Conservation (phyloP, 2,329 filamentous ascomycete species). For the Gnomoniopsis smithogilvyi region DNA sequence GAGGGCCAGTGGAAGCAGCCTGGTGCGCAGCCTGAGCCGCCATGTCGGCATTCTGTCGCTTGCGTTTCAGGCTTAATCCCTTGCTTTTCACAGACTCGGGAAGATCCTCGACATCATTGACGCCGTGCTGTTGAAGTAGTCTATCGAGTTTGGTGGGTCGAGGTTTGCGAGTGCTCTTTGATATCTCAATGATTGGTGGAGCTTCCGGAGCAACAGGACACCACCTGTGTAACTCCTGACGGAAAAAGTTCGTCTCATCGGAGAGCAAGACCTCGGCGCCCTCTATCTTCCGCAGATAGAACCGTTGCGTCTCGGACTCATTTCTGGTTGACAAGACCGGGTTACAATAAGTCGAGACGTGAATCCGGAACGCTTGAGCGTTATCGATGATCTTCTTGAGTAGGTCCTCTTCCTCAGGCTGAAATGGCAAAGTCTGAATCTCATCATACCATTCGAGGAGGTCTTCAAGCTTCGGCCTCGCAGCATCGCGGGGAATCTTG, state of each 20-base stretch:
- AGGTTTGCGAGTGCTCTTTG: slow-evolving; percentile 89
- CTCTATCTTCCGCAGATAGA: slow-evolving; percentile 95
- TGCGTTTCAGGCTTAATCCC: slow-evolving; percentile 68
- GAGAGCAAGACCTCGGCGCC: slow-evolving; percentile 90
- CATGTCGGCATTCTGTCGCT: slow-evolving; percentile 59
- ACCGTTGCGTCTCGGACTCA: slow-evolving; percentile 85
- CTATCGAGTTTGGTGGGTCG: slow-evolving; percentile 96
- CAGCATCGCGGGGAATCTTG: slow-evolving; percentile 93
- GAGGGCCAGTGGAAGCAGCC: slow-evolving; percentile 18
- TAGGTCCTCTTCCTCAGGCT: slow-evolving; percentile 89
- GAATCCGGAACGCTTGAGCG: slow-evolving; percentile 79
- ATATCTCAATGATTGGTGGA: slow-evolving; percentile 82
- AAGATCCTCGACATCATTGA: slow-evolving; percentile 86
- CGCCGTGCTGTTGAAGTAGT: slow-evolving; percentile 82
- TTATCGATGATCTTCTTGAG: slow-evolving; percentile 83
- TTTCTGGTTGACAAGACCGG: slow-evolving; percentile 76
- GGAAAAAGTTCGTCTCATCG: slow-evolving; percentile 96
- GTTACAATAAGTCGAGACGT: slow-evolving; percentile 77
- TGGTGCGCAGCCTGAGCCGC: slow-evolving; percentile 32
- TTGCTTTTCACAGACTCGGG: slow-evolving; percentile 81
- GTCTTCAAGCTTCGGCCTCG: slow-evolving; percentile 91
- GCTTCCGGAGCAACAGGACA: slow-evolving; percentile 82
- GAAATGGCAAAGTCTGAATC: slow-evolving; percentile 78
- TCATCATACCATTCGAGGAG: slow-evolving; percentile 81
- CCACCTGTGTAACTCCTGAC: slow-evolving; percentile 93